Base-by-base conservation (phyloP, 768 basidiomycete genomes). In the Amanita subjunquillea region DNA sequence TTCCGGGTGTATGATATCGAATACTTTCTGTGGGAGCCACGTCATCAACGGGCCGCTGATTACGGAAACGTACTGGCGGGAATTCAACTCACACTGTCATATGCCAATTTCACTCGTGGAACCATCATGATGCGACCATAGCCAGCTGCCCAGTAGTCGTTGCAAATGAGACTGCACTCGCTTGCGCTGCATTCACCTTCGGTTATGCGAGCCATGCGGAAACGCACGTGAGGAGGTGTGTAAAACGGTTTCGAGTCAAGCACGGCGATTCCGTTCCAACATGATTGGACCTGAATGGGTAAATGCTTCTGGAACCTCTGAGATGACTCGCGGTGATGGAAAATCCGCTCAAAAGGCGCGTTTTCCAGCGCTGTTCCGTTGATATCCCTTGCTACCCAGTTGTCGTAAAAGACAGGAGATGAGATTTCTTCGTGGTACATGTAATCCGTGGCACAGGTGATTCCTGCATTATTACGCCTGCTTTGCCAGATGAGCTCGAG, bases 121-220 rank as follows among this genome's bases (percentile, higher is more conserved):
- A 97, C 92, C 94, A 97, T 99, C 72, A 99, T 77, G 58, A 99
- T 95, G 51, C 96, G 74, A 3, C 96, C 96, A 63, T 93, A 98
- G 1, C 96, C 95, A 0, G 90, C 83, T 57, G 86, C 81, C 92
- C 93, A 97, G 65, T 97, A 98, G 69, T 98, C 95, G 67, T 98
- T 99, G 72, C 94, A 96, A 58, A 99, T 94, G 53, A 99, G 73
- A 68, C 84, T 87, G 71, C 96, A 99, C 69, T 99, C 96, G 55
- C 82, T 85, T 0, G 96, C 96, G 37, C 88, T 91, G 64, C 96
- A 98, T 65, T 99, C 96, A 38, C 82, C 82, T 12, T 95, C 90
- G 7, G 74, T 75, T 49, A 98, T 78, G 51, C 74, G 76, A 3
- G 96, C 96, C 96, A 99, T 99, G 27, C 96, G 78, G 80, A 99